phyloP scores from a whole-genome alignment of 345 rosid genomes.

The Brassica napus region DNA sequence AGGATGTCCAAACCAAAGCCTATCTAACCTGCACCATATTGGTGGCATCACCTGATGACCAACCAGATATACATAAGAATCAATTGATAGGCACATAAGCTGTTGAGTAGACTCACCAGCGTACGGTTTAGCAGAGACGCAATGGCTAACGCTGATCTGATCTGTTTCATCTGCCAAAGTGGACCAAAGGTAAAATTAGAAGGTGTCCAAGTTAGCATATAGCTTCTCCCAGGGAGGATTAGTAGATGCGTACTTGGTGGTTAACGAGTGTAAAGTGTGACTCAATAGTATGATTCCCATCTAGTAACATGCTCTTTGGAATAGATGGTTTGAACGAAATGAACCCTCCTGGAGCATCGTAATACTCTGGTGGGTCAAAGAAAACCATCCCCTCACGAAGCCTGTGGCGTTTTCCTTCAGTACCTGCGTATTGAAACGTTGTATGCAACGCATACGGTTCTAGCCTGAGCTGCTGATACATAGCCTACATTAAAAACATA shows the following conservation, averaged over 20 bases:
- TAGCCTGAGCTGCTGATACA: constrained; percentile 81
- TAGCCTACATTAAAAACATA: constrained; percentile 56
- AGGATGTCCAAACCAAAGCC: constrained; percentile 98
- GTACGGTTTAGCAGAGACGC: constrained; percentile 84
- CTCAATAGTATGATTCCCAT: constrained; percentile 77
- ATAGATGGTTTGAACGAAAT: constrained; percentile 84
- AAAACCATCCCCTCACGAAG: constrained; percentile 87
- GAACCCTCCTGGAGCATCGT: constrained; percentile 85
- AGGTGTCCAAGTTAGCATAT: constrained; percentile 18
- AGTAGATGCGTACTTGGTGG: constrained; percentile 67
- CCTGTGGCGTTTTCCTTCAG: constrained; percentile 97
- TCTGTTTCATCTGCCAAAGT: constrained; percentile 74
- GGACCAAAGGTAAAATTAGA: constrained; percentile 26
- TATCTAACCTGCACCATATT: constrained; percentile 97
- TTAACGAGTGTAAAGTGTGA: constrained; percentile 81
- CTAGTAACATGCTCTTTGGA: constrained; percentile 77
- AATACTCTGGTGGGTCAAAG: constrained; percentile 89
- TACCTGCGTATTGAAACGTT: constrained; percentile 94
- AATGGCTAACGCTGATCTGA: constrained; percentile 89
- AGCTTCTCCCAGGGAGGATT: constrained; percentile 23
- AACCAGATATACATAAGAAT: constrained; percentile 20
- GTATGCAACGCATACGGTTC: constrained; percentile 96
- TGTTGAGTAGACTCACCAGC: constrained; percentile 60
- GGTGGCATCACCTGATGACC: constrained; percentile 89
- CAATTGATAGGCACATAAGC: constrained; percentile 11